Conservation (phyloP, 257 asterid species). For the Mitragyna speciosa region DNA sequence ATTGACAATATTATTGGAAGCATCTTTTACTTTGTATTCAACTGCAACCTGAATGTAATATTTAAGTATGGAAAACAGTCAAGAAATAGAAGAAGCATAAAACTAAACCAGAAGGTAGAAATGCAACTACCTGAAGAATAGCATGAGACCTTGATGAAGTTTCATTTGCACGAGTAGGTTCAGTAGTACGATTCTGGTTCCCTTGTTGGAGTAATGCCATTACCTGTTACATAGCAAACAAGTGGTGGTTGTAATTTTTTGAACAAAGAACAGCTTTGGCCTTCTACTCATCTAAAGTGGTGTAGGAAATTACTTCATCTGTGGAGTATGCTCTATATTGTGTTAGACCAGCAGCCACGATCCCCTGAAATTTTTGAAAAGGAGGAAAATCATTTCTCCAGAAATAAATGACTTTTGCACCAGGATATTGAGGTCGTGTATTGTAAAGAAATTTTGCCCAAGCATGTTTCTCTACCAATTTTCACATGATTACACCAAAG, state of each 20-base stretch:
- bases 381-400: neutral
- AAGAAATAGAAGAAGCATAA: neutral
- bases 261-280: neutral
- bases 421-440: neutral
- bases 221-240: slow-evolving; percentile 35
- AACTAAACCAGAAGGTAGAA: neutral
- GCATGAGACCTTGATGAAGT: slow-evolving; percentile 75
- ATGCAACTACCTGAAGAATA: slow-evolving; percentile 50
- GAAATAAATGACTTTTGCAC: neutral
- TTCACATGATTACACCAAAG: neutral
- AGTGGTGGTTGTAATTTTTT: neutral
- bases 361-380: slow-evolving; percentile 48
- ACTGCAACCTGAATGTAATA: slow-evolving; percentile 38
- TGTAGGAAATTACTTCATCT: slow-evolving; percentile 44
- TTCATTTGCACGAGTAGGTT: slow-evolving; percentile 66
- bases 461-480: neutral
- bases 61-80: neutral
- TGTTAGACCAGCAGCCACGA: slow-evolving; percentile 61
- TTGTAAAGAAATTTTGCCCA: neutral
- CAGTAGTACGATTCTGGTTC: slow-evolving; percentile 58
- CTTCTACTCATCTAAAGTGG: slow-evolving; percentile 5
- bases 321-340: slow-evolving; percentile 62
- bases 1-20: slow-evolving; percentile 36
- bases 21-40: slow-evolving; percentile 48
- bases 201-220: slow-evolving; percentile 72